Evolutionary conservation across 208 protist species (phyloP).

Genomic region (Acanthamoeba lenticulata): DNA sequence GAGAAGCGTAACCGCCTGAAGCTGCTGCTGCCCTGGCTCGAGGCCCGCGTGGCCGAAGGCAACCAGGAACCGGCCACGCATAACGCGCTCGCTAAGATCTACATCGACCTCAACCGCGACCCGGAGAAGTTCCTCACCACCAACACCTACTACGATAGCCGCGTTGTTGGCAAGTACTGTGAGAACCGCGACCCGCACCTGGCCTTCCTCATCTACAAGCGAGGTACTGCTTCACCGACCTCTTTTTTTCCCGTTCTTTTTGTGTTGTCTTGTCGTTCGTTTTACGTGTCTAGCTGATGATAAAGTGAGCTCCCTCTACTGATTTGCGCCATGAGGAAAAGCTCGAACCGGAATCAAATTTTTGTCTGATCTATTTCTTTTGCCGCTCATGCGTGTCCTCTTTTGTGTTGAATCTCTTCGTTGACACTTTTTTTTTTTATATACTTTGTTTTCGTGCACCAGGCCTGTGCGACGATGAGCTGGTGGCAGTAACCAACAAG

Average conservation of each 20-base stretch:
- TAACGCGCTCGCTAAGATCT: constrained; percentile 99
- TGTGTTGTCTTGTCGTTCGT: background rate
- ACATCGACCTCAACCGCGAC: constrained; percentile 97
- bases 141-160: constrained; percentile 97
- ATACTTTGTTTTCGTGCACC: constrained; percentile 7
- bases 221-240: constrained; percentile 63
- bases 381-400: background rate
- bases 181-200: constrained; percentile 98
- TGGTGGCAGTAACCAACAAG: constrained; percentile 96
- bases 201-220: constrained; percentile 97
- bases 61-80: constrained; percentile 96
- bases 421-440: background rate
- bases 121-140: constrained; percentile 96
- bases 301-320: background rate
- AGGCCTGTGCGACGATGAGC: constrained; percentile 96
- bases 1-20: constrained; percentile 95
- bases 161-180: constrained; percentile 98
- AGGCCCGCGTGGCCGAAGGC: constrained; percentile 94
- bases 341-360: constrained; percentile 48
- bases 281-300: background rate
- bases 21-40: constrained; percentile 98
- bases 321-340: background rate
- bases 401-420: background rate
- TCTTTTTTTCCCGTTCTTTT: background rate
- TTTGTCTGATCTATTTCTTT: constrained; percentile 19